phyloP scores from a whole-genome alignment of 805 yeast genomes.

The Nematodospora valgi region DNA sequence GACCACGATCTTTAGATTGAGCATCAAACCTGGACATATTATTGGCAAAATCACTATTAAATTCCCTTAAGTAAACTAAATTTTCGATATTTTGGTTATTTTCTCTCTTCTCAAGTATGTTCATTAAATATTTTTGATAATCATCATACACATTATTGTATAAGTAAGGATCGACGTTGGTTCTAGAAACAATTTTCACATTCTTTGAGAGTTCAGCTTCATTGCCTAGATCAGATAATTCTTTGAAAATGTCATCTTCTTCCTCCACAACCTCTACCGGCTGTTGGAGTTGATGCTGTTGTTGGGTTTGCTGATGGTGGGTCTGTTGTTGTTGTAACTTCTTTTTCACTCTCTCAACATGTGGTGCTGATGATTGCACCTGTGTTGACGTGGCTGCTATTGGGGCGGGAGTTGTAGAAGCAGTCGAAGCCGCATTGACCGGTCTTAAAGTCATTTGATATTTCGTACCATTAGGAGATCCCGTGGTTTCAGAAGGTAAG shows the following conservation, averaged over 20 bases:
- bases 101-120: slow-evolving; percentile 5
- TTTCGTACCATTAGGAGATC: slow-evolving; percentile 5
- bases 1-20: neutral
- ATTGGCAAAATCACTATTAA: slow-evolving; percentile 8
- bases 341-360: neutral
- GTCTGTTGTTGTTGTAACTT: neutral
- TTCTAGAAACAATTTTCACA: neutral
- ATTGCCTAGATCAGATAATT: slow-evolving; percentile 11
- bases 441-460: slow-evolving; percentile 7
- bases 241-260: slow-evolving; percentile 11
- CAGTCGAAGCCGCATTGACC: slow-evolving; percentile 1
- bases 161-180: slow-evolving; percentile 10
- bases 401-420: slow-evolving; percentile 1
- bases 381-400: slow-evolving; percentile 1
- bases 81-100: slow-evolving; percentile 7
- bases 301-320: slow-evolving; percentile 1
- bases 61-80: slow-evolving; percentile 12
- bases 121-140: slow-evolving; percentile 9
- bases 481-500: neutral
- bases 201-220: slow-evolving; percentile 2
- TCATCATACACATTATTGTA: slow-evolving; percentile 11
- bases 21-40: slow-evolving; percentile 9
- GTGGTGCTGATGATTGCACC: neutral
- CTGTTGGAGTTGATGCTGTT: slow-evolving; percentile 1
- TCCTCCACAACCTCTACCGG: slow-evolving; percentile 3